Evolutionary conservation across 176 grass and related monocot species (phyloP).

Genomic region (Zea luxurians): DNA sequence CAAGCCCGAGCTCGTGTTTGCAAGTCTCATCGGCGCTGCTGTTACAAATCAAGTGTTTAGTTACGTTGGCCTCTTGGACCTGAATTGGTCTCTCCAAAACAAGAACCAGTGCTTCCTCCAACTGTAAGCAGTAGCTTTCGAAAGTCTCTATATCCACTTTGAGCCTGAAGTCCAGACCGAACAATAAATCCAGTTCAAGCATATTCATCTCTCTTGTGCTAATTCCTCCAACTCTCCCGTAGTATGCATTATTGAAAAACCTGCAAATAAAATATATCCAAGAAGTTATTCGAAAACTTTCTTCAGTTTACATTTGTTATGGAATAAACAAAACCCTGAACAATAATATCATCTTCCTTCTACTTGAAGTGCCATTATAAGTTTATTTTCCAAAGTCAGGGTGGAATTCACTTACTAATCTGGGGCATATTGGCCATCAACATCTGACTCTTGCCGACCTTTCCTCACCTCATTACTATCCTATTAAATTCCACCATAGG

Average conservation of each 20-base stretch:
- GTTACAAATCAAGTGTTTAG: conserved; percentile 27
- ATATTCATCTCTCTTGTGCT: conserved; percentile 82
- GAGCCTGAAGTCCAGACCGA: conserved; percentile 88
- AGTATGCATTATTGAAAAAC: conserved; percentile 93
- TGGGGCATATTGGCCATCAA: background rate
- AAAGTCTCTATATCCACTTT: conserved; percentile 70
- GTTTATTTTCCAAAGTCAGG: background rate
- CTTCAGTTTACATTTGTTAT: background rate
- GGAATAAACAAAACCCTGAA: conserved; percentile 11
- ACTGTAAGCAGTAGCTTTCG: conserved; percentile 64
- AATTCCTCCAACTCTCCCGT: conserved; percentile 81
- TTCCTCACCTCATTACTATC: background rate
- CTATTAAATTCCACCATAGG: background rate
- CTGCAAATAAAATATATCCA: conserved; percentile 38
- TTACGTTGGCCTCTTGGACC: conserved; percentile 24
- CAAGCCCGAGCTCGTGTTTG: conserved; percentile 44
- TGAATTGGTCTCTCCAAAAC: conserved; percentile 63
- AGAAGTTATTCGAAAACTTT: conserved; percentile 7
- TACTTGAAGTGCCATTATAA: background rate
- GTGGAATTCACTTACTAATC: background rate
- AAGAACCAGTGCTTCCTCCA: conserved; percentile 52
- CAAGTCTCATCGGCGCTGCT: conserved; percentile 50
- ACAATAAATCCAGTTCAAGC: conserved; percentile 77
- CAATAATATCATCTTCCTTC: background rate
- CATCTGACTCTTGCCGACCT: background rate